Evolutionary conservation across 352 stramenopile genomes (phyloP).

Genomic region (Thalassiosira oceanica): DNA sequence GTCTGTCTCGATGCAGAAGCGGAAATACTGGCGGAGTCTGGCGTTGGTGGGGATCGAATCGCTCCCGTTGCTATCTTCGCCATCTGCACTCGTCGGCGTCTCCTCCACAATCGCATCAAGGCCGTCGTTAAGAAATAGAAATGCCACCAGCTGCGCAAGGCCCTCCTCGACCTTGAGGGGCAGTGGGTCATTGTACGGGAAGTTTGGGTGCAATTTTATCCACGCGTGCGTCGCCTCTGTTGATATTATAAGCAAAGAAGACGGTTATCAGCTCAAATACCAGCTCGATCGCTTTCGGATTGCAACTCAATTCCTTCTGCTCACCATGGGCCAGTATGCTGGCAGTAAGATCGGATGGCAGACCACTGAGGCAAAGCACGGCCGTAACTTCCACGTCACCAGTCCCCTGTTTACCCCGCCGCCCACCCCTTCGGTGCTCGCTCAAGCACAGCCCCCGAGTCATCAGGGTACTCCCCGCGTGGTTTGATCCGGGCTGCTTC

Average conservation of each 20-base stretch:
- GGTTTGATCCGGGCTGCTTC: conserved; percentile 11
- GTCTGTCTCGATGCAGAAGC: conserved; percentile 68
- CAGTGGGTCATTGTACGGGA: conserved; percentile 29
- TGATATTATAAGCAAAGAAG: no score
- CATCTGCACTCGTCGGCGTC: background rate
- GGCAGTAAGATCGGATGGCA: conserved; percentile 60
- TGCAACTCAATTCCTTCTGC: no score
- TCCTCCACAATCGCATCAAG: background rate
- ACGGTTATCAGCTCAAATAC: no score
- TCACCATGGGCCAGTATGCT: conserved; percentile 59
- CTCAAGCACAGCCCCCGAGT: conserved; percentile 59
- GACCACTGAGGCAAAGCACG: conserved; percentile 59
- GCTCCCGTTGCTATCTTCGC: conserved; percentile 1
- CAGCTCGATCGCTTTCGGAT: no score
- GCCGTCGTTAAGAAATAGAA: conserved; percentile 64
- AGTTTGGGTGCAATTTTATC: conserved; percentile 67
- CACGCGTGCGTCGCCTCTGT: conserved; percentile 71
- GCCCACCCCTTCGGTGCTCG: conserved; percentile 28
- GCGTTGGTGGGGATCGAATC: conserved; percentile 43
- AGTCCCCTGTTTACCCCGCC: no score
- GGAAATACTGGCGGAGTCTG: conserved; percentile 68
- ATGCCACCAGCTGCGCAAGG: conserved; percentile 54
- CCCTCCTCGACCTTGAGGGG: conserved; percentile 64
- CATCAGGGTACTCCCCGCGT: conserved; percentile 53
- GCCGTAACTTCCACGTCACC: conserved; percentile 41